Conservation (phyloP, 169 alveolate genomes). For the Plasmodium fragile region DNA sequence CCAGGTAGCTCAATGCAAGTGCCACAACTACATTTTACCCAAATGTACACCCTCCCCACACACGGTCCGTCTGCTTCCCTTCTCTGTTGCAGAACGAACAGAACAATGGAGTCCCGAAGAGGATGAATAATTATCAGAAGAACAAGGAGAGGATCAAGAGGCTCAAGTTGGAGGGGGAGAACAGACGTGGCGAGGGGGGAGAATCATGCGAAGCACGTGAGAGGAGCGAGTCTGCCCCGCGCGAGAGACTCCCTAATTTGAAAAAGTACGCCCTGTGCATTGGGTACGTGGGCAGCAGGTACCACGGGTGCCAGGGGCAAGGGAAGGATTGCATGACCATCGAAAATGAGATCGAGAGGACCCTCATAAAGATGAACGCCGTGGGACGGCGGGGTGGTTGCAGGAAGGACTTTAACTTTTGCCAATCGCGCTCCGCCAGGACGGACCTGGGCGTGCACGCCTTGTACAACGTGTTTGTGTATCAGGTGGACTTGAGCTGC, state of each 20-base stretch:
- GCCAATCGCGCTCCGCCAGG: slow-evolving; percentile 88
- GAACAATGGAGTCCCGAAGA: neutral
- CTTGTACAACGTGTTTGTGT: slow-evolving; percentile 82
- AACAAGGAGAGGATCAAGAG: slow-evolving; percentile 4
- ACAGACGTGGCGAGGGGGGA: neutral
- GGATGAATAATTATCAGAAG: neutral
- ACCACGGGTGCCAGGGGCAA: slow-evolving; percentile 90
- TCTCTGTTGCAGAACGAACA: neutral
- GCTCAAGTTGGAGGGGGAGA: neutral
- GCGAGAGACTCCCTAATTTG: neutral
- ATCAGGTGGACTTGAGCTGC: slow-evolving; percentile 77
- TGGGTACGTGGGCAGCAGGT: slow-evolving; percentile 86
- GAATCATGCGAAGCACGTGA: neutral
- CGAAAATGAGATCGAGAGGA: slow-evolving; percentile 83
- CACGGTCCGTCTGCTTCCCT: neutral
- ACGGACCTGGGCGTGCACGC: slow-evolving; percentile 93
- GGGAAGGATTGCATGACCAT: slow-evolving; percentile 81
- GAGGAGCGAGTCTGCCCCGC: neutral
- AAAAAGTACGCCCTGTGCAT: slow-evolving; percentile 78
- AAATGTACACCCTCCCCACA: neutral
- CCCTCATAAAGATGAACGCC: slow-evolving; percentile 82
- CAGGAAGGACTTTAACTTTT: slow-evolving; percentile 53
- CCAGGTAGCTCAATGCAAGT: neutral
- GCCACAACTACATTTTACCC: neutral
- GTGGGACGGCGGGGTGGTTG: slow-evolving; percentile 81